Conservation (phyloP, 129 eudicot species). For the Heracleum sosnowskyi region DNA sequence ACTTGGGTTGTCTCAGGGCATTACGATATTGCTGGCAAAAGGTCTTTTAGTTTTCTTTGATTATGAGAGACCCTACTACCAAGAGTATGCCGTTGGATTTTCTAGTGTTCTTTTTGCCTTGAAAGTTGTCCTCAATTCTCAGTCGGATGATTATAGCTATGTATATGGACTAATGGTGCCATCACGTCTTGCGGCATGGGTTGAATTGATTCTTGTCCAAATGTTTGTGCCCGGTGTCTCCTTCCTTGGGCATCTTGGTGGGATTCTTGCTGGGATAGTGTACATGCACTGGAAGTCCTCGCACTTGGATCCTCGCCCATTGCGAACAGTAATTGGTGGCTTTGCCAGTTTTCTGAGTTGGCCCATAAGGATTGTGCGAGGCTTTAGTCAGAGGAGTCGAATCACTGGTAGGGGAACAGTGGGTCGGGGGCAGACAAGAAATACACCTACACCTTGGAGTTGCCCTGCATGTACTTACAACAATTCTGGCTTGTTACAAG, state of each 20-base stretch:
- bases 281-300: conserved; percentile 37
- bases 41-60: conserved; percentile 49
- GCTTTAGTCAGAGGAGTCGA: conserved; percentile 22
- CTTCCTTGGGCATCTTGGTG: conserved; percentile 91
- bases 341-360: conserved; percentile 35
- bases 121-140: conserved; percentile 85
- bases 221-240: conserved; percentile 80
- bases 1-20: conserved; percentile 79
- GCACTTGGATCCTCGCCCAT: conserved; percentile 33
- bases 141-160: conserved; percentile 43
- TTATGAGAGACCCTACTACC: conserved; percentile 57
- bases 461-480: conserved; percentile 73
- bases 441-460: conserved; percentile 42
- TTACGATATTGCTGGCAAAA: conserved; percentile 68
- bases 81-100: conserved; percentile 77
- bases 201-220: conserved; percentile 76
- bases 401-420: conserved; percentile 41
- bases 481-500: conserved; percentile 45
- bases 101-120: conserved; percentile 93
- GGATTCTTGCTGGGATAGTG: conserved; percentile 82
- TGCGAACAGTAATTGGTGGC: conserved; percentile 31
- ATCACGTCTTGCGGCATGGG: conserved; percentile 76
- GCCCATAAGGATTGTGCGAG: conserved; percentile 44
- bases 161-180: conserved; percentile 69
- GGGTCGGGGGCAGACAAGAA: conserved; percentile 19